Evolutionary conservation across 2,329 filamentous ascomycete genomes (phyloP), one percentile per base, ranked within the genome.

Genomic region (Metarhizium anisopliae): DNA sequence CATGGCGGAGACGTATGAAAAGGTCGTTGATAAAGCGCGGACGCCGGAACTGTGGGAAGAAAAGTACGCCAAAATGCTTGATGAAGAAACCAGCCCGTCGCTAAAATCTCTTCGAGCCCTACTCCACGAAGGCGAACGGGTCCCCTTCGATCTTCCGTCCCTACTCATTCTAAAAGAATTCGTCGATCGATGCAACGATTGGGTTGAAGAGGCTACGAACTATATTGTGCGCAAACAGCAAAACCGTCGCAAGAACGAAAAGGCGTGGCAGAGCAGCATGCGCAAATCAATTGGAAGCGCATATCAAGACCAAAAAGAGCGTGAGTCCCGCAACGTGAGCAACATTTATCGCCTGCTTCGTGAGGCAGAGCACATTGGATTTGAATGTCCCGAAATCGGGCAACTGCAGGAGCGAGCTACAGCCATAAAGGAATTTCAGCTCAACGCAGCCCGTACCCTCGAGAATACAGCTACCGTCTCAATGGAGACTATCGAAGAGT

Each of bases 151-250:
- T 56, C 81, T 99, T 59, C 84, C 86, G 61, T 92, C 90, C 59
- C 80, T 99, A 60, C 81, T 87, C 64, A 83, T 89, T 63, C 80
- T 99, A 63, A 88, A 85, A 72, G 83, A 86, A 62, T 99, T 95
- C 74, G 94, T 99, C 69, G 91, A 96, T 64, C 87, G 90, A 66
- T 97, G 94, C 76, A 95, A 96, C 71, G 91, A 95, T 68, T 96
- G 95, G 89, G 90, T 96, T 60, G 94, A 97, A 66, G 93, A 97
- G 74, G 94, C 94, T 61, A 94, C 90, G 66, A 92, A 89, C 68
- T 99, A 95, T 76, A 96, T 92, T 66, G 92, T 94, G 57, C 89
- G 94, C 63, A 99, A 99, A 75, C 93, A 96, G 74, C 93, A 96
- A 72, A 95, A 95, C 67, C 88, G 94, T 60, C 90, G 93, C 59